Conservation (phyloP, 2,329 filamentous ascomycete genomes). For the Hyphodiscus sp. region DNA sequence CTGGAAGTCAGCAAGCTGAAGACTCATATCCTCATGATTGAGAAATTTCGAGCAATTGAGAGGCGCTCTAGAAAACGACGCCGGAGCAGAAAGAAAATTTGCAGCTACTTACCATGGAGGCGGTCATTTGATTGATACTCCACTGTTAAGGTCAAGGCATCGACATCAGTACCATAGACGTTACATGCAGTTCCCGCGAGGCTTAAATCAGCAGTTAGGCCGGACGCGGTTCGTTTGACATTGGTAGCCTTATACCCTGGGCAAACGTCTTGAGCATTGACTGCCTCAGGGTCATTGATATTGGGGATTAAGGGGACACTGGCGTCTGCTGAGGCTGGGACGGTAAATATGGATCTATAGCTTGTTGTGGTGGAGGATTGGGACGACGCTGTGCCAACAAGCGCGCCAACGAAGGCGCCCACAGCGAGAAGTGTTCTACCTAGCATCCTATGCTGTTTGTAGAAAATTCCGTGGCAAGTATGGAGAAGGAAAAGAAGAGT, state of each 20-base stretch:
- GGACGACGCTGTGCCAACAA: background rate
- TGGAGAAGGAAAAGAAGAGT: background rate
- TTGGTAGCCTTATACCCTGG: constrained; percentile 48
- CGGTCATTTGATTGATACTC: constrained; percentile 43
- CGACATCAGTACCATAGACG: constrained; percentile 51
- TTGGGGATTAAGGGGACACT: background rate
- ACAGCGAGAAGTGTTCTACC: background rate
- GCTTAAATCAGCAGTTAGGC: constrained; percentile 49
- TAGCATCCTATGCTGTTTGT: background rate
- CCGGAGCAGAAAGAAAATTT: too few relatives aligned
- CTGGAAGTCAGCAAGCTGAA: constrained; percentile 22
- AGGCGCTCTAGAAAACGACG: too few relatives aligned
- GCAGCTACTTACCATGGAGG: background rate
- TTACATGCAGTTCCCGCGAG: constrained; percentile 56
- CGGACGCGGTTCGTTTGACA: constrained; percentile 35
- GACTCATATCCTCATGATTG: constrained; percentile 36
- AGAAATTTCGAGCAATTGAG: too few relatives aligned
- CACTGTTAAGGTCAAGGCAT: constrained; percentile 49
- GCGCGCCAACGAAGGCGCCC: background rate
- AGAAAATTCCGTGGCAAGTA: background rate
- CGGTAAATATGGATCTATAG: background rate
- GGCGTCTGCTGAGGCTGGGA: background rate
- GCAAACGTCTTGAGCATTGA: constrained; percentile 31
- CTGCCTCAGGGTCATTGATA: background rate
- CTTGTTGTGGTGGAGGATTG: background rate